Percentiles rank a stretch among this genome's conserved stretches.
Conservation (phyloP, 106 monocot species). For the Dactylorhiza incarnata region DNA sequence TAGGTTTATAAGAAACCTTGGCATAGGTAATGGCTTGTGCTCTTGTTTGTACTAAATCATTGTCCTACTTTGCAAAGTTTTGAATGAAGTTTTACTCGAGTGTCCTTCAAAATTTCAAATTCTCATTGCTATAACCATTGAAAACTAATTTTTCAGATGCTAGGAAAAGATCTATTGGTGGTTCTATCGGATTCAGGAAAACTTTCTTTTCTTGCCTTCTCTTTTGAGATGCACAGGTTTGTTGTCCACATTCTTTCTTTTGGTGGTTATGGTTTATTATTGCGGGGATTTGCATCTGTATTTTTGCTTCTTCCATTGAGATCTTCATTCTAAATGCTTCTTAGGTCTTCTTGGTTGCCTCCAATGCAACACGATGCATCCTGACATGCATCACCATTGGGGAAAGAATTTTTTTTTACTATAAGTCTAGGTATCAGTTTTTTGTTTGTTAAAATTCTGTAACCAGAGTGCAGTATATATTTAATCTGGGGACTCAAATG, state of each 20-base stretch:
- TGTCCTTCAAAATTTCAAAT: background rate
- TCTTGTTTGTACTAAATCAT: background rate
- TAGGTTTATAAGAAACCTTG: background rate
- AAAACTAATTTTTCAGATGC: slow-evolving; percentile 23
- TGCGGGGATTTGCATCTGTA: background rate
- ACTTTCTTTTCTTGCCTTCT: slow-evolving; percentile 78
- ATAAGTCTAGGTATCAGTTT: background rate
- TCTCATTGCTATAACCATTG: background rate
- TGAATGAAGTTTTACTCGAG: background rate
- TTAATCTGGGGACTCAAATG: background rate
- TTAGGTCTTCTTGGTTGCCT: too few relatives aligned
- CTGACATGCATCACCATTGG: too few relatives aligned
- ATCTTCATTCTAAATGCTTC: too few relatives aligned
- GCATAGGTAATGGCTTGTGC: background rate
- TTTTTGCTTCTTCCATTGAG: background rate
- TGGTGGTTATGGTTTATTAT: background rate
- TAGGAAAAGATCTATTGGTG: slow-evolving; percentile 75
- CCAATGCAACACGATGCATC: too few relatives aligned
- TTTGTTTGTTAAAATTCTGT: background rate
- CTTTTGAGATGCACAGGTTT: slow-evolving; percentile 83
- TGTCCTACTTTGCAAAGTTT: background rate
- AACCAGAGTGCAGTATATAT: background rate
- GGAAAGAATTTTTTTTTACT: background rate
- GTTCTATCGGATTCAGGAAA: slow-evolving; percentile 92
- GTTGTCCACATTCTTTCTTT: background rate